Base-by-base conservation (phyloP, 1,139 yeast genomes). In the Suhomyces bolitotheri region DNA sequence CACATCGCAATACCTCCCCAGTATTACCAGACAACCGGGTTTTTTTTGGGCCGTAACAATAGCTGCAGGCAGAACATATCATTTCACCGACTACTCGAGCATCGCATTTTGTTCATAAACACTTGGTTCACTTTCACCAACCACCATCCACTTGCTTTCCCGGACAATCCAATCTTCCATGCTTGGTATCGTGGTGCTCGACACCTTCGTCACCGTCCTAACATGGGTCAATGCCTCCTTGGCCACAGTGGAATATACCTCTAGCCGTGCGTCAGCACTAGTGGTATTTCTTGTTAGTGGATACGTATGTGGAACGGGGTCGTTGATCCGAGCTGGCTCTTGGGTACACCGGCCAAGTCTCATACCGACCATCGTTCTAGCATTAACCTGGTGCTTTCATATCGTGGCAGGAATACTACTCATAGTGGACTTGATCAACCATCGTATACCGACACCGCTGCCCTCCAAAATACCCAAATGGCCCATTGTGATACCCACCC, bases 321-420 rank as follows among this genome's bases (percentile, higher is more conserved):
- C n/a, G n/a, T n/a, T n/a, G n/a, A n/a, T n/a, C n/a, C n/a, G n/a
- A n/a, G n/a, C n/a, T n/a, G n/a, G n/a, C n/a, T n/a, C n/a, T n/a
- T n/a, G n/a, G n/a, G n/a, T n/a, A n/a, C n/a, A n/a, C n/a, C n/a
- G n/a, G n/a, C n/a, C n/a, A n/a, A n/a, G n/a, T n/a, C n/a, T n/a
- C n/a, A n/a, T n/a, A n/a, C n/a, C n/a, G n/a, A n/a, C n/a, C n/a
- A n/a, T n/a, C n/a, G n/a, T n/a, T n/a, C n/a, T n/a, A n/a, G n/a
- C n/a, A n/a, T n/a, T n/a, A n/a, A n/a, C n/a, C n/a, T n/a, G n/a
- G n/a, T n/a, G n/a, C n/a, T n/a, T n/a, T n/a, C n/a, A n/a, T n/a
- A n/a, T n/a, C n/a, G n/a, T n/a, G n/a, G n/a, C n/a, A 5, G 61
- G 61, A 3, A 45, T 53, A 16, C 25, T 52, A 29, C 38, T 53